phyloP scores from a whole-genome alignment of 2,329 filamentous ascomycete genomes.

The Colletotrichum godetiae region DNA sequence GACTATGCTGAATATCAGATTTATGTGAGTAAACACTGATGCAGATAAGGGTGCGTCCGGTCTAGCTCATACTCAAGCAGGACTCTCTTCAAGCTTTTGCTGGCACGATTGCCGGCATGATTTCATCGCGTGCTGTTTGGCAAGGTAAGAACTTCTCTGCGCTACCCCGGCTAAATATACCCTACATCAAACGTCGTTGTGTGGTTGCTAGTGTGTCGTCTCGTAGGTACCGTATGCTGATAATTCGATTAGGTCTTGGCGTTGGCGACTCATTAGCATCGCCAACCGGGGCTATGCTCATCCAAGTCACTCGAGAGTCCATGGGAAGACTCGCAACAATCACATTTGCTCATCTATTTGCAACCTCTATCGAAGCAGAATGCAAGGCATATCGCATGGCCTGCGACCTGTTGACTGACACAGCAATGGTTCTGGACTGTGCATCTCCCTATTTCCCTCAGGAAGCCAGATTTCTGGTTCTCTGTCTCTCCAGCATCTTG shows the following conservation, averaged over 20 bases:
- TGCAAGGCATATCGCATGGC: conserved; percentile 31
- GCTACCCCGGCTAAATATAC: not conserved
- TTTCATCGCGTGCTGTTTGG: conserved; percentile 33
- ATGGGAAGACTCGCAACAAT: conserved; percentile 31
- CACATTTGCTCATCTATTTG: conserved; percentile 28
- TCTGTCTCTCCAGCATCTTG: conserved; percentile 25
- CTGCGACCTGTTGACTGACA: conserved; percentile 9
- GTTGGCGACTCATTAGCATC: conserved; percentile 32
- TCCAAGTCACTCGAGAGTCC: conserved; percentile 32
- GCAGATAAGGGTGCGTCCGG: rapidly evolving
- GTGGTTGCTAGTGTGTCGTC: not conserved
- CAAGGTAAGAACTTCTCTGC: conserved; percentile 10
- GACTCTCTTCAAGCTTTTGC: conserved; percentile 33
- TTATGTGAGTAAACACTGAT: conserved; percentile 5
- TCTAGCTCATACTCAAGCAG: not conserved
- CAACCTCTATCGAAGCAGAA: conserved; percentile 31
- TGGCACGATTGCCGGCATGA: conserved; percentile 33
- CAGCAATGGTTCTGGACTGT: conserved; percentile 28
- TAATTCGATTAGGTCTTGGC: conserved; percentile 4
- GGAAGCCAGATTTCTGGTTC: not conserved
- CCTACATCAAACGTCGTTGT: not conserved
- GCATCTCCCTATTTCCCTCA: conserved; percentile 20
- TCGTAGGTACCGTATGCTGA: not conserved
- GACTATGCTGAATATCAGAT: conserved; percentile 32
- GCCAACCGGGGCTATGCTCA: conserved; percentile 25